Base-by-base conservation (phyloP, 2,329 filamentous ascomycete genomes). In the Byssothecium circinans region DNA sequence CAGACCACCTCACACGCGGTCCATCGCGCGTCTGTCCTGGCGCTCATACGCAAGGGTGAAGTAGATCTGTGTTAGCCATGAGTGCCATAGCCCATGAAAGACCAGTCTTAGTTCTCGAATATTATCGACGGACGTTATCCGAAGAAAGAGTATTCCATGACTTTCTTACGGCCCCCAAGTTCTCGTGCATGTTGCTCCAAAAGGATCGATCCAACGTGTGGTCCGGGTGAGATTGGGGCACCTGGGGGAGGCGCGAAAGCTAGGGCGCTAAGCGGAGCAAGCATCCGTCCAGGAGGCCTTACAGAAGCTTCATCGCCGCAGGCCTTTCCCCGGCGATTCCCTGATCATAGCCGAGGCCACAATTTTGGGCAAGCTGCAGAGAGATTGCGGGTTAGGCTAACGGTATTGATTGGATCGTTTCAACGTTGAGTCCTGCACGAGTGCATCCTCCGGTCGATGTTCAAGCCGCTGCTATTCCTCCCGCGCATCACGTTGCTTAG, bases 221-320 rank as follows among this genome's bases (percentile, higher is more conserved):
- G 63, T 54, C 58, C 58, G 56, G 56, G 57, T 56, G 45, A 53
- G 48, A 57, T 56, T 60, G 56, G 55, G 54, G 41, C 45, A 50
- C 50, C 52, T 47, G 55, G 58, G 58, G 57, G 56, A 54, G 56
- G 52, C 47, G 53, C 52, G 49, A 58, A 61, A 67, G 54, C 56
- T 59, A 60, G 65, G 60, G 63, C 52, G 50, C 61, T 55, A 67
- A 65, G 62, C 52, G 43, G 48, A 45, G 52, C 54, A 66, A 67
- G 60, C 61, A 59, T 50, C 55, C 44, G 49, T 38, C 34, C 46
- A 37, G 39, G 45, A 47, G 52, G 51, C 34, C 52, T 57, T n/a
- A n/a, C n/a, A n/a, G n/a, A 56, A 50, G 58, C 50, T 47, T 35
- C 32, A 27, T 49, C 52, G 55, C 46, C 60, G 58, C 56, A 63